Evolutionary conservation across 164 flowering plant species (phyloP), one percentile per base, ranked within the genome.

Genomic region (Kingdonia uniflora): DNA sequence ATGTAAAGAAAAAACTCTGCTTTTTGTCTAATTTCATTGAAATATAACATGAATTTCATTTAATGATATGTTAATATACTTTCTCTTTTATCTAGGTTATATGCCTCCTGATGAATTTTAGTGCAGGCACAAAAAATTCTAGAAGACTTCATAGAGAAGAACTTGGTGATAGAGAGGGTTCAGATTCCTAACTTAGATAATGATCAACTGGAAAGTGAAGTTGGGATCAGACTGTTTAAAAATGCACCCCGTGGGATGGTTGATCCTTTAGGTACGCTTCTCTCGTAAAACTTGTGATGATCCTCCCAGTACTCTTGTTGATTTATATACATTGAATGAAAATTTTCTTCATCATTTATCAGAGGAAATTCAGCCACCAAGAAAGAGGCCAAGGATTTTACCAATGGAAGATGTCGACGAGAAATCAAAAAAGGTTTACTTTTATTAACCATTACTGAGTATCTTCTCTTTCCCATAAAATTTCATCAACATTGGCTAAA

Each of bases 51-150:
- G 35, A 29, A 29, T n/a, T n/a, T n/a, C n/a, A n/a, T n/a, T n/a
- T n/a, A n/a, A n/a, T n/a, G n/a, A n/a, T n/a, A n/a, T n/a, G n/a
- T n/a, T n/a, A n/a, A n/a, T n/a, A n/a, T n/a, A n/a, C n/a, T n/a
- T n/a, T n/a, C n/a, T n/a, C n/a, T n/a, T n/a, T n/a, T n/a, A n/a
- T n/a, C n/a, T n/a, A n/a, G n/a, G n/a, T n/a, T n/a, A n/a, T n/a
- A n/a, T n/a, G n/a, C n/a, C n/a, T n/a, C n/a, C n/a, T 37, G 24
- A 33, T 42, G 29, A 2, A 16, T 14, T 39, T 51, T 11, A 38
- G 68, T 38, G 20, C 82, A 94, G 99, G 89, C 79, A 45, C 95
- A 81, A 58, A 81, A 82, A 70, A 56, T 77, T 52, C 62, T 94
- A 71, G 81, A 89, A 40, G 78, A 76, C 15, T 67, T 84, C 20